Base-by-base conservation (phyloP, 2,329 filamentous ascomycete species). In the Xylaria sp. region DNA sequence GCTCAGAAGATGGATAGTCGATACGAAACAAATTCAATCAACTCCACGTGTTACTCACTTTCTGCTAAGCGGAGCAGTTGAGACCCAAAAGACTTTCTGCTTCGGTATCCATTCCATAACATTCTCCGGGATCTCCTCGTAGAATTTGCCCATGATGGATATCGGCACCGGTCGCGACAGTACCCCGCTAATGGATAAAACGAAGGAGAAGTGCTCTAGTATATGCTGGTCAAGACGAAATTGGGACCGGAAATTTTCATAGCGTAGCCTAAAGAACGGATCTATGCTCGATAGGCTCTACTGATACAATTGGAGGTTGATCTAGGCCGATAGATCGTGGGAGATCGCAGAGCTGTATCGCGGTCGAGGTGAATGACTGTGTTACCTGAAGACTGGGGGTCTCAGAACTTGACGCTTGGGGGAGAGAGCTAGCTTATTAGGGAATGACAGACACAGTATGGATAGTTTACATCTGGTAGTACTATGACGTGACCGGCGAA, bases 31-130 rank as follows among this genome's bases (percentile, higher is more conserved):
- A 27, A 19, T 6, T 33, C 9, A 27, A 9, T 9, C 19, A n/a
- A 25, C 13, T 33, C 13, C 15, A 56, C n/a, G 6, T 3, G 43
- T 17, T 6, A 63, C 63, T 58, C 54, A 65, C 63, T 49, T 35
- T 8, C 40, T 54, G n/a, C 82, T 81, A 25, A 87, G 82, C 0
- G 90, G 89, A 0, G 90, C 89, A 13, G 88, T 90, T 40, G 86
- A 88, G 10, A 90, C 88, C 79, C 90, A 93, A 82, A 93, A 93
- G 69, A 93, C 78, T 57, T 87, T 85, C 69, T 93, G 90, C 10
- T 79, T 75, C 48, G 87, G 80, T 52, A 87, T 84, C 88, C 90
- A 93, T 40, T 80, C 75, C 58, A 81, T 79, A 33, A 91, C 81
- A 29, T 68, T 67, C n/a, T 68, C 66, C 15, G 73, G 72, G 9